These are phyloP conservation scores for Spiromastix sp. DNA, from an alignment of 2,329 filamentous ascomycete genomes.

Conservation along the genomic window DNA sequence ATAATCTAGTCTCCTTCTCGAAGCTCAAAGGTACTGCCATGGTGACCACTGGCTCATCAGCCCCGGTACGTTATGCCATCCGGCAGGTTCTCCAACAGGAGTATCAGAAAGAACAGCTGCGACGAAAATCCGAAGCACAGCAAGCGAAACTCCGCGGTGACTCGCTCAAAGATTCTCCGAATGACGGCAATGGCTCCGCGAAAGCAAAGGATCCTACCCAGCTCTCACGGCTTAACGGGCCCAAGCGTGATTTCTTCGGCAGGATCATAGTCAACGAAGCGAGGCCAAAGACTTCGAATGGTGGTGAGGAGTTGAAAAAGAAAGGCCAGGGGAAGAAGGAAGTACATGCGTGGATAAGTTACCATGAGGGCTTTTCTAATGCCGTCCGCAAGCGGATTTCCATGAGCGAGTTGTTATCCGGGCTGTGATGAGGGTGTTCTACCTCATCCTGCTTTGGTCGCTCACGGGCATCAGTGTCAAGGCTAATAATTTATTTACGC, in stretches of 20 bases:
- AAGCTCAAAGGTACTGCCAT: conserved; percentile 32
- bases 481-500: no score
- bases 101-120: conserved; percentile 60
- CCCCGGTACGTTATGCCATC: conserved; percentile 80
- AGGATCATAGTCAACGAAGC: conserved; percentile 48
- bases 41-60: conserved; percentile 43
- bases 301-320: conserved; percentile 6
- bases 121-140: conserved; percentile 55
- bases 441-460: background rate
- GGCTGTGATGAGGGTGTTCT: conserved; percentile 18
- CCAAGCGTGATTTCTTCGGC: conserved; percentile 81
- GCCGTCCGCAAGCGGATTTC: conserved; percentile 82
- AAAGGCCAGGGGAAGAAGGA: conserved; percentile 33
- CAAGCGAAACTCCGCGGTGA: conserved; percentile 46
- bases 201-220: conserved; percentile 16
- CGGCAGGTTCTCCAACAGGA: conserved; percentile 90
- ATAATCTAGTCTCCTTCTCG: conserved; percentile 60
- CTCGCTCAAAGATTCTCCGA: conserved; percentile 21
- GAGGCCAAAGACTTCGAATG: conserved; percentile 14
- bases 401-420: conserved; percentile 61
- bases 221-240: conserved; percentile 20
- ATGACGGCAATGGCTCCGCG: conserved; percentile 12
- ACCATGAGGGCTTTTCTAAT: conserved; percentile 84
- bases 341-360: conserved; percentile 73
- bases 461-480: no score